A percentile compares a stretch with the other conserved stretches of the same genome.
phyloP scores from a whole-genome alignment of 768 basidiomycete species.

The Amanita brunnescens region DNA sequence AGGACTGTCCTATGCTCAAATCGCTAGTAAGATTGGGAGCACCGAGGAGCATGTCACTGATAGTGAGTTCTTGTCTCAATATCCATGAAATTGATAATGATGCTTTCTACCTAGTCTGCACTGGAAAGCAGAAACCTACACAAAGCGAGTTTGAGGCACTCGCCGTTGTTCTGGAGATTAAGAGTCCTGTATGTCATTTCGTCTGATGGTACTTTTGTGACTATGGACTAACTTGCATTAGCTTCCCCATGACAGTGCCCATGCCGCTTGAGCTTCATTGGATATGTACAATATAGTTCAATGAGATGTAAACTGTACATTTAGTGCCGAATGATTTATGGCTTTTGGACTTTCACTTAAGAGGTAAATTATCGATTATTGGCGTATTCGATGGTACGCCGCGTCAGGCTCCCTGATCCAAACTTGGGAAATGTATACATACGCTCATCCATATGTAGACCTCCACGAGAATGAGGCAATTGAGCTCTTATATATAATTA shows the following conservation, averaged over 20 bases:
- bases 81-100: background rate
- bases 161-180: constrained; percentile 33
- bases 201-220: background rate
- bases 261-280: background rate
- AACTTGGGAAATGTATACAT: no score
- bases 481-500: no score
- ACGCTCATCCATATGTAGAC: no score
- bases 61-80: constrained; percentile 30
- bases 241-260: background rate
- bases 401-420: no score
- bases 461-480: no score
- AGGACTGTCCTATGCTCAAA: constrained; percentile 41
- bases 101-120: constrained; percentile 32
- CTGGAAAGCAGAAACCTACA: constrained; percentile 33
- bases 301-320: no score
- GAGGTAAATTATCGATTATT: no score
- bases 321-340: no score
- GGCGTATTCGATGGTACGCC: no score
- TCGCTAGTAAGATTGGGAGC: constrained; percentile 37
- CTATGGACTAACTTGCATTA: background rate
- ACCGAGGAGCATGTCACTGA: constrained; percentile 40
- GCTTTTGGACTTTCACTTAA: no score
- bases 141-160: constrained; percentile 40
- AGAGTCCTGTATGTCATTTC: constrained; percentile 2
- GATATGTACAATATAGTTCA: background rate